Base-by-base conservation (phyloP, 257 asterid genomes). In the Lavandula angustifolia region DNA sequence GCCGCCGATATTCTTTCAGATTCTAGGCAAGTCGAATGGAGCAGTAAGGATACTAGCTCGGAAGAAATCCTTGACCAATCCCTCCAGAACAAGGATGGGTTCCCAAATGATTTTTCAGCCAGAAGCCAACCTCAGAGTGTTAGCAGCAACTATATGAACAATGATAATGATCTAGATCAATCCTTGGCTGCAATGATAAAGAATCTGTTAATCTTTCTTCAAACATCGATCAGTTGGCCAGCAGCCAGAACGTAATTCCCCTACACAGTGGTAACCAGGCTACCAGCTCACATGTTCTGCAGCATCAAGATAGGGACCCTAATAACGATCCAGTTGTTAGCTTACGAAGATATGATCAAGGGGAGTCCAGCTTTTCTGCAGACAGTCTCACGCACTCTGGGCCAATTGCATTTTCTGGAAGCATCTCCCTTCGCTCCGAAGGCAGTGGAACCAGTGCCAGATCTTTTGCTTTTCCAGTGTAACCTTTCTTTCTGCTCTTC, bases 401-500 rank as follows among this genome's bases (percentile, higher is more conserved):
- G 37, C 79, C 73, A 5, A 62, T 76, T 48, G 27, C 83, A 38
- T 69, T 51, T 75, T 80, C 82, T 5, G 85, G 87, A 31, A 80
- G 70, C 85, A 33, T 78, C 47, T 85, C 94, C 70, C 64, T 68
- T 47, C 79, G 80, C 16, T 86, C 95, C 4, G 91, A 86, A 57
- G 77, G 84, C 75, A 86, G 95, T 60, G 63, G 84, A 47, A 63
- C 90, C 32, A 86, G 91, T 54, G 68, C 76, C 54, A 73, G 81
- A 75, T 86, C 91, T 32, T 86, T 86, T 16, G 81, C 91, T 48
- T 86, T 86, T 72, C 95, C 91, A 46, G 35, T 82, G 95, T 86
- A 86, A 69, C 33, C 18, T 14, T 6, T 60, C 42, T 49, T 27
- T 59, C 52, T 33, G 31, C 12, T 29, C 4, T 12, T 33, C 3